Base-by-base conservation (phyloP, 1,284 basidiomycete species). In the Ustilago lituana region DNA sequence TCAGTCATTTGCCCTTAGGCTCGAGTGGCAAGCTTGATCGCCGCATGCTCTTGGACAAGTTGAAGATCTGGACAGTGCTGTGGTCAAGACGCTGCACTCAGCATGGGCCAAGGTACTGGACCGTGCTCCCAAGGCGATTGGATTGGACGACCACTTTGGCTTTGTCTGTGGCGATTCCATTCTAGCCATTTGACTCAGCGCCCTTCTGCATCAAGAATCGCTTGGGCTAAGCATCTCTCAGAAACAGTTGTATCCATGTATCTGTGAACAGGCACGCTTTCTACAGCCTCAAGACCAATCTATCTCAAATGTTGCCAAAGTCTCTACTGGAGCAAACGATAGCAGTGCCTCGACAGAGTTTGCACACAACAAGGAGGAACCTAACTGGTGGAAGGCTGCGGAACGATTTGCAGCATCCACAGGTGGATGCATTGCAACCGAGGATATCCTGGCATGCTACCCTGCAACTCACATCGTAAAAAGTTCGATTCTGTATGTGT, bases 91-190 rank as follows among this genome's bases (percentile, higher is more conserved):
- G 24, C 5, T 43, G 8, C 40, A 23, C 10, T 14, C 12, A 7
- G 40, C 40, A 43, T 43, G 40, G 40, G 11, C 17, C 40, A 43
- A 9, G 19, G 40, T 24, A 8, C 17, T 43, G 40, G 17, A 27
- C 40, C 40, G 24, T 12, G 10, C 8, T 6, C 7, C 40, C 5
- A 23, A 19, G 8, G 26, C 40, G 17, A 6, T 43, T 5, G 19
- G 7, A 7, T 9, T 24, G 6, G 40, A 43, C 22, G 24, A 43
- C n/a, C 19, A 6, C 5, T 43, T 43, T 17, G 22, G 22, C 22
- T 43, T 43, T 27, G 22, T 43, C 40, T 17, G 40, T 22, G 40
- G 40, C 12, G 40, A 43, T 24, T 43, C 40, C 10, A 43, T 43
- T 17, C 40, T 43, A 8, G 40, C 40, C 14, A 43, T 43, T 22